These are phyloP conservation scores for Phytophthora capsici DNA, from an alignment of 352 stramenopile genomes.

Conservation along the genomic window DNA sequence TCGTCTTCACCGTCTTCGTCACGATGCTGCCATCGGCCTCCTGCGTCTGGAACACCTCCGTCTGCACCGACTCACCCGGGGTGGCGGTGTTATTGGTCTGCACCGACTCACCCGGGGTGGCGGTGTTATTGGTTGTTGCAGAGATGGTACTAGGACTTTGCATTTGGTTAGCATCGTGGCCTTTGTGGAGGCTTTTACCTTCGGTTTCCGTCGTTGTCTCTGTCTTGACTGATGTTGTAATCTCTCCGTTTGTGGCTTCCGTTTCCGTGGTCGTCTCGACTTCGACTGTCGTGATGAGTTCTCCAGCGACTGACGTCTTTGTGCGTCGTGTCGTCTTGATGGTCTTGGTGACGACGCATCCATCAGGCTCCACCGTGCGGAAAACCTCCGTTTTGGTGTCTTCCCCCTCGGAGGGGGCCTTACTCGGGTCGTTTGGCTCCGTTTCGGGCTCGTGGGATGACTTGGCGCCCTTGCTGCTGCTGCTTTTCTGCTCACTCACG, in stretches of 20 bases:
- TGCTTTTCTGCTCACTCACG: constrained; percentile 30
- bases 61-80: constrained; percentile 8
- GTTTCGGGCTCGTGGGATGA: constrained; percentile 23
- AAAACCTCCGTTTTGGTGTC: constrained; percentile 29
- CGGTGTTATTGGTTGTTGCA: not conserved
- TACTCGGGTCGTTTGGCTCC: constrained; percentile 26
- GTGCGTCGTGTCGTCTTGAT: constrained; percentile 25
- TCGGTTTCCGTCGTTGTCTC: constrained; percentile 24
- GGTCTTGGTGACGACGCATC: constrained; percentile 24
- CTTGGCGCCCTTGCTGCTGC: constrained; percentile 6
- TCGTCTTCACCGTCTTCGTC: constrained; percentile 18
- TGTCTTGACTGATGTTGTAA: constrained; percentile 17
- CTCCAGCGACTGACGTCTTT: constrained; percentile 1
- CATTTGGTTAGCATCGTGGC: not conserved
- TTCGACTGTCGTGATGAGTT: constrained; percentile 15
- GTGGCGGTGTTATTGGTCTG: too few species aligned
- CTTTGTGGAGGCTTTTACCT: constrained; percentile 5
- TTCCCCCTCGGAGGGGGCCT: constrained; percentile 4
- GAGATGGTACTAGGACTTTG: not conserved
- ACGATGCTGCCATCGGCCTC: constrained; percentile 13
- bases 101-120: constrained; percentile 14
- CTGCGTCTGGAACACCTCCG: constrained; percentile 14
- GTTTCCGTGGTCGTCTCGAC: constrained; percentile 31
- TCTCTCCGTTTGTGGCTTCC: constrained; percentile 22
- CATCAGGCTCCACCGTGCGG: constrained; percentile 15